Percentiles rank a stretch among this genome's conserved stretches.
Evolutionary conservation across 768 basidiomycete species (phyloP).

Genomic region (Serendipita vermifera): DNA sequence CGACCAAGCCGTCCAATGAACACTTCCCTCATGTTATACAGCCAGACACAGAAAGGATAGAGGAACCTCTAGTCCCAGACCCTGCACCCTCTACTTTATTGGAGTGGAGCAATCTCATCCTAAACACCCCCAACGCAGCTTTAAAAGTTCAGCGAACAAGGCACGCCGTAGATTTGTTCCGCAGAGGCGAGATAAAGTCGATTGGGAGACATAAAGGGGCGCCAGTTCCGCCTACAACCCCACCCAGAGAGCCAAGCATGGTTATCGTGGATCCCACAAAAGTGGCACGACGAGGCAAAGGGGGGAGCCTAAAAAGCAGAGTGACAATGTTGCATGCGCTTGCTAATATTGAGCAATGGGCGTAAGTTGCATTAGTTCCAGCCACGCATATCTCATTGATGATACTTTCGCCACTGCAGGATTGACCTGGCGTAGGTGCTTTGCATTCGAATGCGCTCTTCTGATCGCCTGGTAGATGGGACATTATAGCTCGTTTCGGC

Average conservation of each 20-base stretch:
- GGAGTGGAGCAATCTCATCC: conserved; percentile 65
- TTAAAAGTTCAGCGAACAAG: conserved; percentile 57
- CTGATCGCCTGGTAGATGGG: conserved; percentile 40
- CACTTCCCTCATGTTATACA: background rate
- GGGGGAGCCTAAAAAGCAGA: conserved; percentile 39
- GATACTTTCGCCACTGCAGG: too few relatives aligned
- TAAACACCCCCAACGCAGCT: conserved; percentile 58
- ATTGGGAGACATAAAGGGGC: conserved; percentile 42
- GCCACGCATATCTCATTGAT: too few relatives aligned
- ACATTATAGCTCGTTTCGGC: conserved; percentile 69
- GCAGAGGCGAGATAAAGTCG: conserved; percentile 52
- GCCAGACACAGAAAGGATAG: conserved; percentile 21
- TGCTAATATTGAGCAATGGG: conserved; percentile 83
- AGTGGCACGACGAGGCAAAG: conserved; percentile 38
- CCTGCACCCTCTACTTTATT: conserved; percentile 53
- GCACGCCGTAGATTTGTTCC: conserved; percentile 54
- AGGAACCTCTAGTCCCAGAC: conserved; percentile 37
- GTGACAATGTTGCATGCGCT: conserved; percentile 69
- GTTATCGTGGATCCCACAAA: conserved; percentile 46
- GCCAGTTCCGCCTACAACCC: conserved; percentile 47
- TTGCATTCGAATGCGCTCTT: background rate
- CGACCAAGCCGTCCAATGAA: conserved; percentile 15
- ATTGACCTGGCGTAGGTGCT: conserved; percentile 58
- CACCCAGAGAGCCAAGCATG: conserved; percentile 44
- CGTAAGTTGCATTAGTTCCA: too few relatives aligned